Evolutionary conservation across 129 eudicot genomes (phyloP).

Genomic region (Flaveria ramosissima): DNA sequence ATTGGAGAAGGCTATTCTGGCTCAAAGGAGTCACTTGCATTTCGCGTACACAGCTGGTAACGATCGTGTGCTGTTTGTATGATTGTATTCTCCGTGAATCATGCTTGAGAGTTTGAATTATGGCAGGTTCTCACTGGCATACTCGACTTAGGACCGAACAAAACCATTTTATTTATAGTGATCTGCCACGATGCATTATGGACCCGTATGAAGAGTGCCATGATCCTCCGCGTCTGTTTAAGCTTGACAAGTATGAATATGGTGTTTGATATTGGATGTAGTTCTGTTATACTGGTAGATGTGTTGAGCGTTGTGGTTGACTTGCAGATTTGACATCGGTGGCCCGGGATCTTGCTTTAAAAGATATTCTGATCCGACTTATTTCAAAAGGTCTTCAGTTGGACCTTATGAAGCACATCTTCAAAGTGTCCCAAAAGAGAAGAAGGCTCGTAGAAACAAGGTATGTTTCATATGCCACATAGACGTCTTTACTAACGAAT

Average conservation of each 20-base stretch:
- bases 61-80: not conserved
- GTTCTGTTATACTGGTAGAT: conserved; percentile 8
- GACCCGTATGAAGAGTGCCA: conserved; percentile 84
- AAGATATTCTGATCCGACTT: conserved; percentile 96
- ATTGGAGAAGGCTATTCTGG: conserved; percentile 83
- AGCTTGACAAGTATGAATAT: conserved; percentile 79
- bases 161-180: conserved; percentile 82
- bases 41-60: conserved; percentile 93
- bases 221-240: conserved; percentile 76
- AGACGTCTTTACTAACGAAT: not conserved
- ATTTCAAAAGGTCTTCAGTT: conserved; percentile 72
- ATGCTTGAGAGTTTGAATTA: not conserved
- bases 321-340: conserved; percentile 85
- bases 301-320: conserved; percentile 25
- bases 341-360: conserved; percentile 96
- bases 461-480: conserved; percentile 37
- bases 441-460: conserved; percentile 69
- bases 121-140: conserved; percentile 91
- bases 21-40: conserved; percentile 93
- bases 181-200: conserved; percentile 84
- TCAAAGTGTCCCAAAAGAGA: conserved; percentile 50
- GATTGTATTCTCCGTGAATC: too few species aligned
- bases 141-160: conserved; percentile 55
- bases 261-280: not conserved
- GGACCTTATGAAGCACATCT: conserved; percentile 50